phyloP scores from a whole-genome alignment of 169 alveolate genomes.

The Plasmodium chabaudi region DNA sequence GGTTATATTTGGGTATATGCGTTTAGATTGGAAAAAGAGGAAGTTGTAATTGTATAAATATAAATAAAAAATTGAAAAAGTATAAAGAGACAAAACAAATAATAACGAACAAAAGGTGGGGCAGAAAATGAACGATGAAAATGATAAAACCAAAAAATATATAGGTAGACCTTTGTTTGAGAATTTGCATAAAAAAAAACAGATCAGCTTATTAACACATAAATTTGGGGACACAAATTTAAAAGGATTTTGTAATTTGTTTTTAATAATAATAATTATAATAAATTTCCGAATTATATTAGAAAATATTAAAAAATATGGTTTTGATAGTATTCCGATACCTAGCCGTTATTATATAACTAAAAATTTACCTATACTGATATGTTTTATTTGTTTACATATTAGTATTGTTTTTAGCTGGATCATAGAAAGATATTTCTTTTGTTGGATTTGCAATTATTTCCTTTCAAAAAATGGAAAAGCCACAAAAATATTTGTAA shows the following conservation, averaged over 20 bases:
- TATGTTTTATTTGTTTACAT: conserved; percentile 77
- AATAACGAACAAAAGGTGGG: neutral
- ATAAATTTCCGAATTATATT: conserved; percentile 90
- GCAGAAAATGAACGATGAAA: conserved; percentile 16
- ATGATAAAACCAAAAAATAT: conserved; percentile 18
- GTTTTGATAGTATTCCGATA: conserved; percentile 79
- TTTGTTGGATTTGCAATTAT: conserved; percentile 52
- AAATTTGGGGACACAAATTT: conserved; percentile 83
- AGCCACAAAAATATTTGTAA: neutral
- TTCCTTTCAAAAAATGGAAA: neutral
- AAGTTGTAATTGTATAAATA: neutral
- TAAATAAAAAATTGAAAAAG: neutral
- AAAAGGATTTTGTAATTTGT: conserved; percentile 91
- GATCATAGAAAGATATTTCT: conserved; percentile 86
- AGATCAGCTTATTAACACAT: conserved; percentile 84
- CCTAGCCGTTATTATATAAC: conserved; percentile 80
- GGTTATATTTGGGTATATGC: no score
- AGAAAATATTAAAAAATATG: conserved; percentile 91
- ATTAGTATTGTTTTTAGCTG: conserved; percentile 83
- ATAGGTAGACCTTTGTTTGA: conserved; percentile 87
- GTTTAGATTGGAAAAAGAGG: neutral
- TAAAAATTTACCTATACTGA: conserved; percentile 57
- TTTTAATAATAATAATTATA: conserved; percentile 87
- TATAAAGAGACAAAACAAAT: conserved; percentile 12
- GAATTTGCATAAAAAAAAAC: conserved; percentile 81